Base-by-base conservation (phyloP, 495 filamentous ascomycete genomes). In the Aspergillus funiculosus region DNA sequence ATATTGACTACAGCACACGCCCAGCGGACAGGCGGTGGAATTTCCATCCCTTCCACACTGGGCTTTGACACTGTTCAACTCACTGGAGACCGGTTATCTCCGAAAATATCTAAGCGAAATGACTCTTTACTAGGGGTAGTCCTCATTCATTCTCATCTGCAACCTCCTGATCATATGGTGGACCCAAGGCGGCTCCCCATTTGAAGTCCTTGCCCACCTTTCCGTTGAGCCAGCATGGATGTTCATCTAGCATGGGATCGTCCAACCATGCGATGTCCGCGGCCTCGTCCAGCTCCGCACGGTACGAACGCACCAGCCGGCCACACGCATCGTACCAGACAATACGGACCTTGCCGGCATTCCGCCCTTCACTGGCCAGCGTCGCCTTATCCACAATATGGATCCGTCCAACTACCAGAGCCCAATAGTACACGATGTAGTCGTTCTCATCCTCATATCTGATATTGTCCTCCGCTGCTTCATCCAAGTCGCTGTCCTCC, bases 1-100 rank as follows among this genome's bases (percentile, higher is more conserved):
- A 18, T 21, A 44, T 11, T 21, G 20, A 9, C 29, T 34, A 19
- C 41, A 44, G 19, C 41, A 44, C 18, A 44, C 41, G n/a, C 35
- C 35, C 19, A 35, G 17, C 3, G 41, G 41, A 11, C 41, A 44
- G 15, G 14, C n/a, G 7, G 14, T 26, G 13, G 8, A 10, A 2
- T 22, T 29, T 0, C 20, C 41, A 17, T 44, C 34, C 18, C 35
- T 6, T 5, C 41, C 41, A 18, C 41, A 44, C 20, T 44, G n/a
- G n/a, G n/a, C n/a, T n/a, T n/a, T n/a, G n/a, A n/a, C n/a, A n/a
- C n/a, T n/a, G n/a, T n/a, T n/a, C n/a, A n/a, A n/a, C n/a, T n/a
- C n/a, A n/a, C n/a, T n/a, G n/a, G n/a, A n/a, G n/a, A n/a, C n/a
- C n/a, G n/a, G n/a, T n/a, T n/a, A n/a, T n/a, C n/a, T n/a, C n/a